Evolutionary conservation across 192 early-diverging fungal genomes (phyloP).

Genomic region (Rhizophagus sp.): DNA sequence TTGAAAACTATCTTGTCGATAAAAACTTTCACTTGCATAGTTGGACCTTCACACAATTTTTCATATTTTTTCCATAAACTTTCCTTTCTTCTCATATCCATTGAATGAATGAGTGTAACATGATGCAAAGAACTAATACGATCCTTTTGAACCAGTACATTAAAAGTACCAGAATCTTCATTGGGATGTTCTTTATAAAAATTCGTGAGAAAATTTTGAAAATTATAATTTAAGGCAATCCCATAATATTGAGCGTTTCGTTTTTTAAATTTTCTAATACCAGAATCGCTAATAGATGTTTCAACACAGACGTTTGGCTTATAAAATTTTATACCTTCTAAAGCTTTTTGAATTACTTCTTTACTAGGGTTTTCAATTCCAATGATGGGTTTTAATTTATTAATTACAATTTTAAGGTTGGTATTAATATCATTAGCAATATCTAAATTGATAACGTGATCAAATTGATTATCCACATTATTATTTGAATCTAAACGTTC

Average conservation of each 20-base stretch:
- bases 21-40: conserved; percentile 31
- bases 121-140: conserved; percentile 40
- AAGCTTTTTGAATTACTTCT: conserved; percentile 51
- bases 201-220: conserved; percentile 32
- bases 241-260: conserved; percentile 32
- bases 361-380: conserved; percentile 35
- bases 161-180: conserved; percentile 29
- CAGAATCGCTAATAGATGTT: conserved; percentile 19
- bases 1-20: conserved; percentile 59
- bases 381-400: conserved; percentile 40
- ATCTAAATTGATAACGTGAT: conserved; percentile 58
- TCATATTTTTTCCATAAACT: conserved; percentile 29
- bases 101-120: conserved; percentile 54
- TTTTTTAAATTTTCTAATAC: conserved; percentile 4
- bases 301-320: conserved; percentile 33
- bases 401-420: conserved; percentile 47
- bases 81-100: conserved; percentile 31
- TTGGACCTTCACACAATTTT: conserved; percentile 7
- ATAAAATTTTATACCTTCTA: conserved; percentile 48
- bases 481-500: conserved; percentile 55
- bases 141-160: conserved; percentile 25
- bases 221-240: conserved; percentile 24
- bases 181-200: conserved; percentile 24
- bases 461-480: conserved; percentile 52
- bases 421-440: conserved; percentile 46